Percentiles rank a stretch among this genome's conserved stretches.
phyloP scores from a whole-genome alignment of 1,284 basidiomycete species.

The Agaricales sp. region DNA sequence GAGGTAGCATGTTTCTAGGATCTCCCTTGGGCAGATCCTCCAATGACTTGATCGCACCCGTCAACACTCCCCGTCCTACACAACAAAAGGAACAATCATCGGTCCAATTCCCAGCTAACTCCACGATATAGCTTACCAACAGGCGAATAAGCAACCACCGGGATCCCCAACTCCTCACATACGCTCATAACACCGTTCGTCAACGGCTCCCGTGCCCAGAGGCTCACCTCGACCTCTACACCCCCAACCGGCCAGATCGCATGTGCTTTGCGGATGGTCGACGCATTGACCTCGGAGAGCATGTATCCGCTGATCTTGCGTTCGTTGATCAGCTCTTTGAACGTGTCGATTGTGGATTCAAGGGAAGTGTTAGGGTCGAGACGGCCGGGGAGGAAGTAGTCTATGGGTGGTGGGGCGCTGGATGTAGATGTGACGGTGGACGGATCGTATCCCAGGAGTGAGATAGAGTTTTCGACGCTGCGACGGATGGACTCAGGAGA shows the following conservation, averaged over 20 bases:
- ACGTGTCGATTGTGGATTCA: conserved; percentile 20
- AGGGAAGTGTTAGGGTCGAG: conserved; percentile 23
- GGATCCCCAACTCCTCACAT: conserved; percentile 32
- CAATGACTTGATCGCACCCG: conserved; percentile 32
- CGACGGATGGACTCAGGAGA: conserved; percentile 24
- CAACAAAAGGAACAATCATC: no score
- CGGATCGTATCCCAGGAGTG: conserved; percentile 29
- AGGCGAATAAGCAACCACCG: conserved; percentile 42
- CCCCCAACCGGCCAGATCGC: conserved; percentile 30
- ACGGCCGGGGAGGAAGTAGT: conserved; percentile 32
- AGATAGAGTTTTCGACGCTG: conserved; percentile 28
- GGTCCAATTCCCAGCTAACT: no score
- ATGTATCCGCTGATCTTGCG: conserved; percentile 38
- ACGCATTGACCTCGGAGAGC: conserved; percentile 34
- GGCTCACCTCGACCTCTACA: conserved; percentile 43
- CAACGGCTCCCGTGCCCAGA: conserved; percentile 37
- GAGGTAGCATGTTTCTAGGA: conserved; percentile 12
- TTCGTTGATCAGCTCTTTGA: conserved; percentile 21
- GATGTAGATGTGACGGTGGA: no score
- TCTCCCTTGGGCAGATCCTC: conserved; percentile 28
- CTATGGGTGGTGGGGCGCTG: no score
- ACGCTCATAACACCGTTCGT: conserved; percentile 27
- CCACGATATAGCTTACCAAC: not conserved
- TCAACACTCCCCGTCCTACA: conserved; percentile 46
- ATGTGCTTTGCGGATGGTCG: conserved; percentile 34